phyloP scores from a whole-genome alignment of 208 protist genomes.

The Acanthamoeba sp. region DNA sequence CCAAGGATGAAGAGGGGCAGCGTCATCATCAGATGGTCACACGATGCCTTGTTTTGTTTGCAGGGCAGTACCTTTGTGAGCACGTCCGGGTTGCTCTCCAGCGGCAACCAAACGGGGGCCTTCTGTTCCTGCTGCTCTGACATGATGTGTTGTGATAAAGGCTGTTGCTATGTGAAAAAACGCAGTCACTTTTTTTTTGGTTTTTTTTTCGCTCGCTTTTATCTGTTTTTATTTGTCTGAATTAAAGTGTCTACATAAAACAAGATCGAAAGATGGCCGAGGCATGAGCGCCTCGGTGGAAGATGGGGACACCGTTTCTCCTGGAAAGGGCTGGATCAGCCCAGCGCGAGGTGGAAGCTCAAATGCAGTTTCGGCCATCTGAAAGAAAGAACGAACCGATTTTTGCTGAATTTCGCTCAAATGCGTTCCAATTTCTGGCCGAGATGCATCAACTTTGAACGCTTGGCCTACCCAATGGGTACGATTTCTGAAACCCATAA shows the following conservation, averaged over 20 bases:
- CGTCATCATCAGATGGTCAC: background rate
- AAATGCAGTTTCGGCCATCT: background rate
- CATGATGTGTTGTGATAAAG: background rate
- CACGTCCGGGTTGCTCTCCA: constrained; percentile 69
- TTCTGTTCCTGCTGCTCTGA: constrained; percentile 3
- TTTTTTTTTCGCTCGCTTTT: no score
- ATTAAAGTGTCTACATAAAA: no score
- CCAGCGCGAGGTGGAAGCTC: no score
- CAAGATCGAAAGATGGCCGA: no score
- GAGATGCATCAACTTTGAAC: background rate
- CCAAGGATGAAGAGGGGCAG: background rate
- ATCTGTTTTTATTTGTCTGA: no score
- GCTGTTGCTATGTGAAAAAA: background rate
- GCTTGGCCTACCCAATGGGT: background rate
- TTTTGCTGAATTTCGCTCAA: background rate
- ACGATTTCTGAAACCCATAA: no score
- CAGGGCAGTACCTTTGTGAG: background rate
- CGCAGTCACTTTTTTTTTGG: background rate
- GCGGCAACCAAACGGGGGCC: constrained; percentile 49
- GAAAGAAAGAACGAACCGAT: background rate
- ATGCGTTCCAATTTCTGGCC: background rate
- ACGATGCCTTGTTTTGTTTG: background rate
- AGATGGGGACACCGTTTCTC: no score
- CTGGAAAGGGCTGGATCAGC: no score
- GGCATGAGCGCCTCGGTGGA: no score